Evolutionary conservation across 2,329 filamentous ascomycete genomes (phyloP), one percentile per base, ranked within the genome.

Genomic region (Aspergillus luchuensis): DNA sequence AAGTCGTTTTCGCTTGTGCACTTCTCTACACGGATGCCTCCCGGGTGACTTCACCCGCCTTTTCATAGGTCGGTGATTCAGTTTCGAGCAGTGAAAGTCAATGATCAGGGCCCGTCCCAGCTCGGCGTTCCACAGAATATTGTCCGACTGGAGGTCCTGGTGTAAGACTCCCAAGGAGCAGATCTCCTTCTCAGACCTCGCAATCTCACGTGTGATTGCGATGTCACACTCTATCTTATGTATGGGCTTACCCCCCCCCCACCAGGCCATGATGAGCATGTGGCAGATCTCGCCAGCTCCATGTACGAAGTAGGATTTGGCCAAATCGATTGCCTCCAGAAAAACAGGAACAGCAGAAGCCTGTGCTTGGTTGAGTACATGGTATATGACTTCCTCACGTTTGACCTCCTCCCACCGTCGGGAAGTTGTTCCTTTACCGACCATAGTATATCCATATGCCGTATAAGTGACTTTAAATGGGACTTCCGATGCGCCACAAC

Each of bases 371-470:
- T 53, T 57, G 11, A 71, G 66, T 19, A 69, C 45, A 15, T 53
- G 54, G 51, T 74, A 73, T 13, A 72, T 47, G 0, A 69, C 59
- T 13, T 61, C 66, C 65, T 74, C 69, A 6, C 63, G 59, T 6
- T 65, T 69, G 36, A 74, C 65, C 21, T 62, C 57, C 6, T 62
- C 59, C 69, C 69, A 73, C 8, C 66, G 66, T 21, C 52, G 11
- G 2, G 65, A 67, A 8, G 67, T 74, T 1, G 72, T 75, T 19
- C 70, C 71, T 63, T 71, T 4, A 71, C 68, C n/a, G n/a, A n/a
- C n/a, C n/a, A n/a, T n/a, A n/a, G n/a, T n/a, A n/a, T n/a, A n/a
- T n/a, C n/a, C n/a, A 53, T 72, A 69, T 50, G 23, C 13, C 6
- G 38, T 30, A 57, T 61, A 72, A 10, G 67, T 67, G 25, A 74